Conservation (phyloP, 257 asterid species). For the Solanum paucissectum region DNA sequence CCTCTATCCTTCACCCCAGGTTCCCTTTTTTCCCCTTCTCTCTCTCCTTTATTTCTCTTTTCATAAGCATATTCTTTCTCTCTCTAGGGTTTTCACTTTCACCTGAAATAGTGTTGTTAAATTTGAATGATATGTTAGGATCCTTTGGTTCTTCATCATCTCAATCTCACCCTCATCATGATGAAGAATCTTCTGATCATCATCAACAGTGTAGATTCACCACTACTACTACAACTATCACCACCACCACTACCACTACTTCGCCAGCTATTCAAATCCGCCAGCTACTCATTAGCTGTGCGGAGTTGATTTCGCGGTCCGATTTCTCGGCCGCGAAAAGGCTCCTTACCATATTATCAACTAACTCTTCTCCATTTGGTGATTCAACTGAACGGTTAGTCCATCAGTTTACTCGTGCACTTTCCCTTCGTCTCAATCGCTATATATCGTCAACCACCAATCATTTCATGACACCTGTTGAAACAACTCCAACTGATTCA, state of each 20-base stretch:
- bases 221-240: neutral
- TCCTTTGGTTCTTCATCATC: constrained; percentile 67
- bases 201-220: constrained; percentile 4
- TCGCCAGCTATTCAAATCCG: constrained; percentile 67
- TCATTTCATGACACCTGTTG: neutral
- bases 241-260: neutral
- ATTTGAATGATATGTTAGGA: constrained; percentile 47
- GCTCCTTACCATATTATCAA: constrained; percentile 40
- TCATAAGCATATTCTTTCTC: constrained; percentile 10
- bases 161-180: constrained; percentile 18
- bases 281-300: constrained; percentile 73
- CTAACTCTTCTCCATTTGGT: constrained; percentile 66
- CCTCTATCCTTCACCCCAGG: neutral
- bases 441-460: constrained; percentile 5
- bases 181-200: neutral
- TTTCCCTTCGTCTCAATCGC: constrained; percentile 53
- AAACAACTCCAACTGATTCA: constrained; percentile 10
- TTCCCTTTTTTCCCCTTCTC: neutral
- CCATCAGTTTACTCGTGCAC: constrained; percentile 78
- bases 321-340: constrained; percentile 72
- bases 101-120: constrained; percentile 13
- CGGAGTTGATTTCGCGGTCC: constrained; percentile 61
- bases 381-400: constrained; percentile 79
- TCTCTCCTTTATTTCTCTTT: neutral
- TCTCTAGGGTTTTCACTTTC: constrained; percentile 47